These are phyloP conservation scores for Aspergillus sp. DNA, from an alignment of 2,329 filamentous ascomycete species.

Conservation along the genomic window DNA sequence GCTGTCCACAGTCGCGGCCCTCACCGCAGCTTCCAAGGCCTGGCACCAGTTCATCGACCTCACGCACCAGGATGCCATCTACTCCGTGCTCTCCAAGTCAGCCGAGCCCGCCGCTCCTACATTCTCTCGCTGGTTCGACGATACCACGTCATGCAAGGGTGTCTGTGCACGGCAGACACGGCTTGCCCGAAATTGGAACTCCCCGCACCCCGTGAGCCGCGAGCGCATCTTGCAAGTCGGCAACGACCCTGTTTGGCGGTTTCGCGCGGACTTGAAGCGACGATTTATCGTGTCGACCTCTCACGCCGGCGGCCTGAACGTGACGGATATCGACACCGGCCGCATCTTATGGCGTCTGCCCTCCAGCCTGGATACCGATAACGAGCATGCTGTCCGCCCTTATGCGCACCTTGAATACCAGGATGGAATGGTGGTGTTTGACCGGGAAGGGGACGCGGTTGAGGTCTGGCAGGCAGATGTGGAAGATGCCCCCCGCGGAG, in stretches of 20 bases:
- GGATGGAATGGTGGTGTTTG: slow-evolving; percentile 48
- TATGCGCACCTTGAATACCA: slow-evolving; percentile 51
- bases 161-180: slow-evolving; percentile 44
- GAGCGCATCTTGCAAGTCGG: slow-evolving; percentile 45
- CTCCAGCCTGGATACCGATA: slow-evolving; percentile 24
- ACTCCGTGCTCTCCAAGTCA: slow-evolving; percentile 39
- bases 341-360: slow-evolving; percentile 40
- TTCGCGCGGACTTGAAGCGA: slow-evolving; percentile 48
- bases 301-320: slow-evolving; percentile 46
- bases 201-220: slow-evolving; percentile 31
- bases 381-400: slow-evolving; percentile 35
- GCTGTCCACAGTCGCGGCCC: slow-evolving; percentile 34
- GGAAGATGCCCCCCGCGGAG: slow-evolving; percentile 35
- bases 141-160: slow-evolving; percentile 44
- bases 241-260: slow-evolving; percentile 46
- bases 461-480: slow-evolving; percentile 47
- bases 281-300: slow-evolving; percentile 48
- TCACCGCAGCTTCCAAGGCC: slow-evolving; percentile 34
- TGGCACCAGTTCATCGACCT: slow-evolving; percentile 47
- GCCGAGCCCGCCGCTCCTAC: slow-evolving; percentile 22
- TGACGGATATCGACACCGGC: slow-evolving; percentile 49
- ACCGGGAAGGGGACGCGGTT: slow-evolving; percentile 44
- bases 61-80: slow-evolving; percentile 45
- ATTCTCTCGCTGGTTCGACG: slow-evolving; percentile 37
- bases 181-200: slow-evolving; percentile 41